These are phyloP conservation scores for Eurotiales sp. DNA, from an alignment of 2,329 filamentous ascomycete genomes.

Conservation along the genomic window DNA sequence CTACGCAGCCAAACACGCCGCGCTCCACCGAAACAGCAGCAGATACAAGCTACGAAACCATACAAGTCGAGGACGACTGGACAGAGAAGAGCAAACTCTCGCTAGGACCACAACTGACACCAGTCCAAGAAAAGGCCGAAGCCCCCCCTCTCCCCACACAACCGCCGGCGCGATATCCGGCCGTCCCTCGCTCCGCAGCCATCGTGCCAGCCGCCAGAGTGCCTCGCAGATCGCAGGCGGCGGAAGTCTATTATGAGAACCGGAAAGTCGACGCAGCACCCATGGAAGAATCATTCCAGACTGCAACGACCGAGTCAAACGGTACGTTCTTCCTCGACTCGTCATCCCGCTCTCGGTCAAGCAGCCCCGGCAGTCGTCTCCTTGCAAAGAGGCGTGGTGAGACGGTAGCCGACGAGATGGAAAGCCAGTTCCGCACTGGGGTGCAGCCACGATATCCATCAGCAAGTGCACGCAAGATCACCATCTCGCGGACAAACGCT, in stretches of 20 bases:
- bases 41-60: conserved; percentile 24
- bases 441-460: conserved; percentile 1
- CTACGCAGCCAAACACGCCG: neutral
- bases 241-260: conserved; percentile 24
- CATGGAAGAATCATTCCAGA: neutral
- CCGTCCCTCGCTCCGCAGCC: conserved; percentile 19
- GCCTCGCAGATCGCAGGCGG: conserved; percentile 29
- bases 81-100: conserved; percentile 16
- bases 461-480: neutral
- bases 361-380: conserved; percentile 17
- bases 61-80: conserved; percentile 23
- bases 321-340: neutral
- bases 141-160: neutral
- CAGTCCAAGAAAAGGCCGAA: conserved; percentile 15
- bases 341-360: conserved; percentile 12
- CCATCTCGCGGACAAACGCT: neutral
- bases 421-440: conserved; percentile 14
- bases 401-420: conserved; percentile 18
- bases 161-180: conserved; percentile 19
- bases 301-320: neutral
- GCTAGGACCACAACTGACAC: conserved; percentile 8
- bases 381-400: conserved; percentile 22
- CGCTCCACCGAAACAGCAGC: neutral
- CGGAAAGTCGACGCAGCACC: neutral
- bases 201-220: conserved; percentile 28